Evolutionary conservation across 306 rosid genomes (phyloP).

Genomic region (Acacia confusa): DNA sequence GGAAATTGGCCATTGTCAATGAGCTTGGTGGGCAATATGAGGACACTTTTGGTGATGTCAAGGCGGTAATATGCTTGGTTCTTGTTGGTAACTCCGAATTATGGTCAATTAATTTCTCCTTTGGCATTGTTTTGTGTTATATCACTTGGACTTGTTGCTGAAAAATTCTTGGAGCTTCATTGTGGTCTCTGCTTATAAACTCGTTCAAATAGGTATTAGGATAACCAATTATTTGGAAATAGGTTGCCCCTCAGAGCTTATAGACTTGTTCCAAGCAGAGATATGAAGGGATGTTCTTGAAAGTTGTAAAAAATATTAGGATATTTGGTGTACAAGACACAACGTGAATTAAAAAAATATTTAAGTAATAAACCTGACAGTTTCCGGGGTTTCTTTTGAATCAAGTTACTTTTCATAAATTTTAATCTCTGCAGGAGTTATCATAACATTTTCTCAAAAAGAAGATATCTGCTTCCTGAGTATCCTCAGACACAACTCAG

Average conservation of each 20-base stretch:
- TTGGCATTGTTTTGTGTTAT: conserved; percentile 8
- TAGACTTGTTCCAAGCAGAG: background rate
- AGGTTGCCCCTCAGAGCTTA: background rate
- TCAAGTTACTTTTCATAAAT: background rate
- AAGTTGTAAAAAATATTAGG: background rate
- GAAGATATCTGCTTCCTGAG: too few species aligned
- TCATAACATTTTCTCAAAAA: background rate
- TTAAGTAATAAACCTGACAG: background rate
- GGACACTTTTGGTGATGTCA: conserved; percentile 80
- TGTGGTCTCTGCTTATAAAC: background rate
- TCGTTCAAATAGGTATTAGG: background rate
- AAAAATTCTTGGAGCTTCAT: background rate
- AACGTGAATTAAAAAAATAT: background rate
- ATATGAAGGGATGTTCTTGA: background rate
- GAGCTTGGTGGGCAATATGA: conserved; percentile 93
- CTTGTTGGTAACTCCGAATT: background rate
- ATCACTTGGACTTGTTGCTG: background rate
- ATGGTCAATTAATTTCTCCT: background rate
- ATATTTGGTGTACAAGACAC: background rate
- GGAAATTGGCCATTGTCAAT: conserved; percentile 50
- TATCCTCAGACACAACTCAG: background rate
- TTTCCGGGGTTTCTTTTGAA: background rate
- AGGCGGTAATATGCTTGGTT: conserved; percentile 52
- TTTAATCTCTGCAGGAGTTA: background rate
- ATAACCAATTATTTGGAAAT: background rate